Base-by-base conservation (phyloP, 805 yeast genomes). In the Kuraishia borneana region DNA sequence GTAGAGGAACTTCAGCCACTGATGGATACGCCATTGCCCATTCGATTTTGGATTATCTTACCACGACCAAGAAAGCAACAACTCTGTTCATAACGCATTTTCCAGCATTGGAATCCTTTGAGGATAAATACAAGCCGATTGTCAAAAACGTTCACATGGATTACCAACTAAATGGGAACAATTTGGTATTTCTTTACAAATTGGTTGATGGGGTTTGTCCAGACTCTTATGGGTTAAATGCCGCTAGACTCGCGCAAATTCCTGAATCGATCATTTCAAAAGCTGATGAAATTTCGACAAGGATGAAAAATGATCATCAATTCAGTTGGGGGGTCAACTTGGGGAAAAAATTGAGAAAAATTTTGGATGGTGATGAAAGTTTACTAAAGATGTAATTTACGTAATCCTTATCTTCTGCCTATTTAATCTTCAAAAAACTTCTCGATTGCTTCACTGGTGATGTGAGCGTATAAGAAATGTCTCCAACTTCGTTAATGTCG, bases 21-120 rank as follows among this genome's bases (percentile, higher is more conserved):
- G 96, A 88, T 53, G 96, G 96, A 0, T 76, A 74, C 29, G 76
- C 94, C 1, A 75, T 87, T 21, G 94, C 95, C 0, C 71, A 75
- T 49, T 61, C 94, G 0, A 73, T 87, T 2, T 56, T 87, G 36
- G 62, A 70, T 35, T 76, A 80, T 43, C 67, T 82, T 39, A 52
- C 72, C 50, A 46, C 37, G 3, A 25, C 34, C 3, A 42, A 53
- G 3, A 48, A 58, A 17, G 78, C 88, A 0, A 58, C 82, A 37
- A 69, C 81, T 0, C 56, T 87, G 27, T 87, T 85, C 53, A 82
- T 88, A 23, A 87, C 96, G 0, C 96, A 87, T 54, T 87, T 76
- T 46, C 87, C 88, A 5, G 64, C 72, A 14, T 56, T 87, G 27
- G 69, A 76, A 36, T 57, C 61, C 14, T 62, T 80, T 25, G 73